Percentiles rank a stretch among this genome's conserved stretches.
phyloP scores from a whole-genome alignment of 441 rosid genomes.

The Gossypium trilobum region DNA sequence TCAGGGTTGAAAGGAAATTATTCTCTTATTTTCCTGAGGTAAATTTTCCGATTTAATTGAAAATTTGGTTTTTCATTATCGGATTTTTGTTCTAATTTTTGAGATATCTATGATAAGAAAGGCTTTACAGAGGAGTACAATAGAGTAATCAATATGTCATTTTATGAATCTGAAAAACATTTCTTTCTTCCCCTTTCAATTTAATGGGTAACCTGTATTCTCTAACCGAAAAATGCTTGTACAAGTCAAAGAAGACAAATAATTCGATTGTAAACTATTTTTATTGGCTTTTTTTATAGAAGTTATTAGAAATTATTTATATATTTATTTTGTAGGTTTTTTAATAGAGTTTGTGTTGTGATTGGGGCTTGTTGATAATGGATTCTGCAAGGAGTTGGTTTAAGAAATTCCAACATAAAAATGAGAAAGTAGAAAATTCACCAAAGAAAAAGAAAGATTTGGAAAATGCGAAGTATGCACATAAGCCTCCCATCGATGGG shows the following conservation, averaged over 20 bases:
- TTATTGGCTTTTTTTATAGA: not conserved
- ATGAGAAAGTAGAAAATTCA: slow-evolving; percentile 20
- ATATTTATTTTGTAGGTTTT: not conserved
- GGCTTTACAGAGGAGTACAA: not conserved
- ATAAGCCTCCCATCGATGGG: slow-evolving; percentile 29
- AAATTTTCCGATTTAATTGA: not conserved
- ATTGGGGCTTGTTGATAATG: slow-evolving; percentile 16
- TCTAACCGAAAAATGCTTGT: not conserved
- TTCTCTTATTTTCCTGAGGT: not conserved
- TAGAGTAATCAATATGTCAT: slow-evolving; percentile 1
- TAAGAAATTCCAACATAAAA: slow-evolving; percentile 29
- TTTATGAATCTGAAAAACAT: not conserved
- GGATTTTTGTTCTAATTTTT: not conserved
- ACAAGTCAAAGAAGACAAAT: not conserved
- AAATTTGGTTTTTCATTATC: not conserved
- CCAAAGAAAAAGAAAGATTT: slow-evolving; percentile 29
- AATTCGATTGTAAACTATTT: not conserved
- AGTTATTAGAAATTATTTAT: not conserved
- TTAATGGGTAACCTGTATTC: not conserved
- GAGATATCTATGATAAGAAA: not conserved
- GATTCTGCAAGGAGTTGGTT: slow-evolving; percentile 42
- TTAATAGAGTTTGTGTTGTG: not conserved
- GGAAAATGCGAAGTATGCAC: slow-evolving; percentile 23
- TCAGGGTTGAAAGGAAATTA: not conserved
- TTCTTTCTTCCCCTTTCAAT: not conserved